Base-by-base conservation (phyloP, 345 rosid species). In the Boechera stricta region DNA sequence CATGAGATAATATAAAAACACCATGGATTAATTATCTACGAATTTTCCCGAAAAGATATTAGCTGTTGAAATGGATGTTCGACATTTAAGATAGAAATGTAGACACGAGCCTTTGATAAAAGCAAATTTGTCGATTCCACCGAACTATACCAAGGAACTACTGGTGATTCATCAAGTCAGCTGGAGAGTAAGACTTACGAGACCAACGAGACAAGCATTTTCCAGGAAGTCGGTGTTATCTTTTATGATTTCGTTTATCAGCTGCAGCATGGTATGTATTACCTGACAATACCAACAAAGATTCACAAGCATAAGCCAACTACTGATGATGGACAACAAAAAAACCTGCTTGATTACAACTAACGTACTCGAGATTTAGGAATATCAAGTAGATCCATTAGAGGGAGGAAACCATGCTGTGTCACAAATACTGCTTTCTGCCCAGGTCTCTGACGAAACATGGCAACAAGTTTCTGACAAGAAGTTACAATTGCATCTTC, bases 201-300 rank as follows among this genome's bases (percentile, higher is more conserved):
- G 82, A 79, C 99, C 99, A 79, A 95, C 88, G 48, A 95, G 98
- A 85, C 98, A 92, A 72, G 98, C 98, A 82, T 95, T 95, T 85
- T 95, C 96, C 88, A 84, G 91, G 83, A 95, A 87, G 66, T 83
- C 93, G 7, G 87, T 77, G 78, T 89, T 92, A 70, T 95, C 98
- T 81, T 87, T 91, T 29, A 89, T 82, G 64, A 91, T 89, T 80
- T 95, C 90, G 67, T 95, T 95, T 72, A 95, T 80, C 24, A 92
- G 93, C 84, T 92, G 98, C 80, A 95, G 93, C 79, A 92, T 88
- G n/a, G 94, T 86, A 79, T 90, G 86, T 80, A 86, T 86, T 67
- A 90, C 94, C 99, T 95, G 89, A 73, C 85, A 77, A 61, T 53
- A 57, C 72, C 64, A 18, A 48, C 28, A 82, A 56, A 33, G 12